A percentile compares a stretch with the other conserved stretches of the same genome.
Conservation (phyloP, 768 basidiomycete species). For the Rhodotorula graminis region DNA sequence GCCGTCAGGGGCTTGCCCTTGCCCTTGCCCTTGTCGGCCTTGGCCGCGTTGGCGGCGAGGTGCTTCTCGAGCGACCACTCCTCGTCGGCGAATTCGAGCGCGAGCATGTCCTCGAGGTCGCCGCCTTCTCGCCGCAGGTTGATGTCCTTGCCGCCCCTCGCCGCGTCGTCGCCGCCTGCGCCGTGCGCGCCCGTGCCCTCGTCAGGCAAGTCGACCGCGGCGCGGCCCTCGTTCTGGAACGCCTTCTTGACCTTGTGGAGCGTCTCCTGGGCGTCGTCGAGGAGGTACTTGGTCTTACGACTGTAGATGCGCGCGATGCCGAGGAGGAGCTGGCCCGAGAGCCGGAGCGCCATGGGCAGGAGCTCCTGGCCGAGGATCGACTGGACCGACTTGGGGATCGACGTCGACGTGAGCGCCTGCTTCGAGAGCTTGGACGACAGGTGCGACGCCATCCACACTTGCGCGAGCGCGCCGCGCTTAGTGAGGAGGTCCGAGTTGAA, state of each 20-base stretch:
- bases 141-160: slow-evolving; percentile 9
- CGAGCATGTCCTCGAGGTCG: slow-evolving; percentile 29
- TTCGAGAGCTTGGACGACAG: slow-evolving; percentile 98
- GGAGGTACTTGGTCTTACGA: slow-evolving; percentile 91
- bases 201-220: slow-evolving; percentile 91
- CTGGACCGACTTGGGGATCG: slow-evolving; percentile 92
- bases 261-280: slow-evolving; percentile 97
- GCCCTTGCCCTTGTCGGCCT: slow-evolving; percentile 24
- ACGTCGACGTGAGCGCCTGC: slow-evolving; percentile 85
- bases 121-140: slow-evolving; percentile 29
- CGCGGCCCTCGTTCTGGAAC: slow-evolving; percentile 66
- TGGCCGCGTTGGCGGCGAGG: slow-evolving; percentile 49
- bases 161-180: slow-evolving; percentile 44
- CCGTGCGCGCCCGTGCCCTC: slow-evolving; percentile 60
- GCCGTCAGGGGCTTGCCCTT: slow-evolving; percentile 53
- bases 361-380: slow-evolving; percentile 92
- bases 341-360: slow-evolving; percentile 78
- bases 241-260: slow-evolving; percentile 94
- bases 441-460: slow-evolving; percentile 98
- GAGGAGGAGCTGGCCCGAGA: slow-evolving; percentile 92
- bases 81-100: slow-evolving; percentile 19
- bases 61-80: slow-evolving; percentile 60
- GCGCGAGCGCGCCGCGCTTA: slow-evolving; percentile 85
- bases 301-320: slow-evolving; percentile 98
- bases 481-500: slow-evolving; percentile 92